Evolutionary conservation across 345 rosid species (phyloP), one percentile per base, ranked within the genome.

Genomic region (Hibiscus mutabilis): DNA sequence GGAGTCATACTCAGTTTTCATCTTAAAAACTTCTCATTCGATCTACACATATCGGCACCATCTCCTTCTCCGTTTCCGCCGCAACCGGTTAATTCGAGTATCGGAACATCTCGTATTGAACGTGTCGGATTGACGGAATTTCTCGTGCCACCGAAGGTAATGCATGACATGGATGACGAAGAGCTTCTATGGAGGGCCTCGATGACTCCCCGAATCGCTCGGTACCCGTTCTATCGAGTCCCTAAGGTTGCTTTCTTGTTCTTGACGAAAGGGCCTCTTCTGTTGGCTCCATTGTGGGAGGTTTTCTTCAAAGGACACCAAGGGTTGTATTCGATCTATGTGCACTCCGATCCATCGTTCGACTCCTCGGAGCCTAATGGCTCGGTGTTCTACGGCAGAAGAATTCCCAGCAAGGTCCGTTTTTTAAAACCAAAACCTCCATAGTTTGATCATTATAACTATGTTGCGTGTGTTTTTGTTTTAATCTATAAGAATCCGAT

Each of bases 201-300:
- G 21, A 74, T 83, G 86, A 73, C 74, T 0, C 89, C 91, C 0
- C 70, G 51, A 62, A 81, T 82, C 24, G 25, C 6, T 0, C 40
- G 67, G 12, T 81, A 72, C 57, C 97, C 93, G 24, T 85, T 80
- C 65, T 60, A 79, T 6, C 71, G 88, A 61, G 79, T 78, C 27
- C 97, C 87, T 15, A 89, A 89, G 71, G 82, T 93, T 42, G 98
- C 97, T 2, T 91, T 91, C 82, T 62, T 93, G 98, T 93, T 91
- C 81, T 77, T 91, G 86, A 84, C 86, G 3, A 87, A 84, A 70
- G 92, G 96, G 22, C 85, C 83, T 16, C 84, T 91, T 69, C 66
- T 85, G 24, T 65, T 93, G 76, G 96, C 92, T 78, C 93, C 89
- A 21, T 44, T 93, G 63, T 93, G 98, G 98, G 97, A 91, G 60